Conservation (phyloP, 768 basidiomycete genomes). For the Trametes cinnabarina region DNA sequence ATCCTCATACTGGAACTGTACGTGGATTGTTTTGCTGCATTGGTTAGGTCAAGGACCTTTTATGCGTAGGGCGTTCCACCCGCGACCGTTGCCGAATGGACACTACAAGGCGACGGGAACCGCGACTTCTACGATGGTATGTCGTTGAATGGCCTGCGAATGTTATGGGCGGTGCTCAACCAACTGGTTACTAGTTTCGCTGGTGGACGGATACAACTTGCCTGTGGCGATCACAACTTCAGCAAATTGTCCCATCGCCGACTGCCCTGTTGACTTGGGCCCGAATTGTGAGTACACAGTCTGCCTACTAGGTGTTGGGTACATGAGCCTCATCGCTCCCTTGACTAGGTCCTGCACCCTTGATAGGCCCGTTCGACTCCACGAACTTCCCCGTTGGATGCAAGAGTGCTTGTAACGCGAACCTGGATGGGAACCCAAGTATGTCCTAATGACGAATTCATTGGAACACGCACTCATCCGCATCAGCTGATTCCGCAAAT, state of each 20-base stretch:
- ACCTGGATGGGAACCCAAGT: conserved; percentile 30
- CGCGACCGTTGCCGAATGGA: conserved; percentile 35
- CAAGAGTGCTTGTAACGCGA: conserved; percentile 33
- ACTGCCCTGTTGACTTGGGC: conserved; percentile 32
- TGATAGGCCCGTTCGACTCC: conserved; percentile 32
- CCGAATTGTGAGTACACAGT: conserved; percentile 30
- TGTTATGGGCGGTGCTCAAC: too few relatives aligned
- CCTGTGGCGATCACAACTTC: conserved; percentile 31
- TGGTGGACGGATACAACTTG: conserved; percentile 30
- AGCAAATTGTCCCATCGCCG: conserved; percentile 28
- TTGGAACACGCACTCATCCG: too few relatives aligned
- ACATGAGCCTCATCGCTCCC: background rate
- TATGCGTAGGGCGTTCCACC: conserved; percentile 31
- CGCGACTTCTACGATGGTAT: conserved; percentile 24
- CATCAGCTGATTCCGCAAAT: conserved; percentile 31
- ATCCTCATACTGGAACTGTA: conserved; percentile 48
- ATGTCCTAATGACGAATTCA: background rate
- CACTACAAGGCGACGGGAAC: conserved; percentile 29
- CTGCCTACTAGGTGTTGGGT: too few relatives aligned
- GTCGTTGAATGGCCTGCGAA: too few relatives aligned
- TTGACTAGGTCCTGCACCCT: conserved; percentile 24
- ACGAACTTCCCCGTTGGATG: conserved; percentile 33
- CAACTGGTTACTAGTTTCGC: conserved; percentile 14
- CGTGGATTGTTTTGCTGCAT: background rate
- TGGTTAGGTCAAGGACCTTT: too few relatives aligned